Evolutionary conservation across 148 eudicot genomes (phyloP), one percentile per base, ranked within the genome.

Genomic region (Silene conica): DNA sequence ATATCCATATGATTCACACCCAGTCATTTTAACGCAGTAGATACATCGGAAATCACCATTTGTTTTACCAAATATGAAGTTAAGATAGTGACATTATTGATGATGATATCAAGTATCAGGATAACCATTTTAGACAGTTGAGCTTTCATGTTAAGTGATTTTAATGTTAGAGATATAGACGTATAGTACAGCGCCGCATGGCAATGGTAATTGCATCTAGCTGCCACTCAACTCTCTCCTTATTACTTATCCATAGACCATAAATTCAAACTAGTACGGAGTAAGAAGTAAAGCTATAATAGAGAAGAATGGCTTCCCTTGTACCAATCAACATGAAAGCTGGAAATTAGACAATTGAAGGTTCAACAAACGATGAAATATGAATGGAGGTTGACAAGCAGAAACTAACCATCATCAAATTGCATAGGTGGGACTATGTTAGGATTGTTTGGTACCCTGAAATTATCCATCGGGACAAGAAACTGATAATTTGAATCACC

Each of bases 381-480:
- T 45, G 46, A 56, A 64, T 1, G 12, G 59, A 55, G 52, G 11
- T 31, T 25, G 31, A 4, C 69, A 6, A 23, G 59, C 68, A 18
- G 57, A 23, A 41, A 72, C 82, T 75, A 25, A 80, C 88, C 88
- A 38, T 38, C 9, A 73, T 86, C 88, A 76, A 82, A 72, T 77
- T 86, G 86, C 76, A 85, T 77, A 70, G 79, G 84, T 26, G 85
- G 78, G 69, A 75, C 74, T 41, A 75, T 59, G 74, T 79, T 82
- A 8, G 73, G 58, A 77, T 79, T 80, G 79, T 75, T 82, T n/a
- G 80, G 88, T 31, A 78, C 62, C 71, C 73, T 66, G 63, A 75
- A 76, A 58, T 74, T 77, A 76, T 85, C 86, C 65, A 72, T 63
- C 38, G 82, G 79, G 73, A 75, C 75, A 19, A 86, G 86, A 77